phyloP scores from a whole-genome alignment of 176 grass and related monocot species.

The Cenchrus americanus region DNA sequence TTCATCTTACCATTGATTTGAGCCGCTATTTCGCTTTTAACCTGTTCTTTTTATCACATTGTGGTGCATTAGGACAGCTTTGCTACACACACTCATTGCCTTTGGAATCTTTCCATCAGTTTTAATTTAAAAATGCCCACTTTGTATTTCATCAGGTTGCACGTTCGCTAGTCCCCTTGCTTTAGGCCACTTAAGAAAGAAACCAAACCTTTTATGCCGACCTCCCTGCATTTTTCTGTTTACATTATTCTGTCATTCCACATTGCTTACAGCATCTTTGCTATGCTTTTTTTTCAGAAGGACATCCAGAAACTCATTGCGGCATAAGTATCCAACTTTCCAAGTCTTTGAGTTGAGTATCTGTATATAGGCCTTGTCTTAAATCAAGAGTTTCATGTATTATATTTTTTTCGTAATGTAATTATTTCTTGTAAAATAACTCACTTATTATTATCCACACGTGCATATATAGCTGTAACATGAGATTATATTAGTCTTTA shows the following conservation, averaged over 20 bases:
- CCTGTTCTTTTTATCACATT: constrained; percentile 12
- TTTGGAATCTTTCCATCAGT: not conserved
- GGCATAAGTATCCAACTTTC: constrained; percentile 44
- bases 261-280: constrained; percentile 18
- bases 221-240: not conserved
- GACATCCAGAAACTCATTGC: constrained; percentile 86
- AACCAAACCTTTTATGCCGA: not conserved
- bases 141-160: constrained; percentile 22
- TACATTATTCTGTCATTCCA: constrained; percentile 18
- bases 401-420: not conserved
- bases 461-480: constrained; percentile 26
- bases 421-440: constrained; percentile 37
- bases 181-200: not conserved
- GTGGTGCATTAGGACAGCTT: constrained; percentile 12
- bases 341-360: constrained; percentile 37
- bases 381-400: constrained; percentile 29
- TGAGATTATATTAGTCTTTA: constrained; percentile 21
- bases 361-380: constrained; percentile 30
- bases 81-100: constrained; percentile 1
- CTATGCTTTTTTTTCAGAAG: constrained; percentile 63
- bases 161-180: not conserved
- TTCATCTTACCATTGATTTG: constrained; percentile 6
- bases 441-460: constrained; percentile 7
- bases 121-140: not conserved
- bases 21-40: constrained; percentile 31